Conservation (phyloP, 768 basidiomycete genomes). For the Boletellus ananas region DNA sequence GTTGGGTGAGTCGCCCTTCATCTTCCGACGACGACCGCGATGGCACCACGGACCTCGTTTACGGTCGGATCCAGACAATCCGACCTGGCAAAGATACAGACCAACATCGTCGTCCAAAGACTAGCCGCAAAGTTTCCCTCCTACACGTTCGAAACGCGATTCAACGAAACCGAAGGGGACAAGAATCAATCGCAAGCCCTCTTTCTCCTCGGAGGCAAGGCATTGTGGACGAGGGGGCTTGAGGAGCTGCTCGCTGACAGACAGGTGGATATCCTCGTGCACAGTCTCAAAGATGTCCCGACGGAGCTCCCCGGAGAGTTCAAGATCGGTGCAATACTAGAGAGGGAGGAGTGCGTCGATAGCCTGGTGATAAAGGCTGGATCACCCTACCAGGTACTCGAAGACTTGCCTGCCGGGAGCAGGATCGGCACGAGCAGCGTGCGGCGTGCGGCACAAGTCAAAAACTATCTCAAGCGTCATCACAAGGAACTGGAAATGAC, state of each 20-base stretch:
- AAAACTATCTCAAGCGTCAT: constrained; percentile 62
- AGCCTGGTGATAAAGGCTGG: constrained; percentile 83
- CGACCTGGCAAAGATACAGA: constrained; percentile 87
- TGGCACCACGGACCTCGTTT: constrained; percentile 44
- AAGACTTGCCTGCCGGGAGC: constrained; percentile 81
- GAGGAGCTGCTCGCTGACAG: constrained; percentile 75
- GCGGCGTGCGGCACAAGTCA: constrained; percentile 85
- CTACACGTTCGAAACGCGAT: constrained; percentile 46
- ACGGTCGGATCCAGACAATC: constrained; percentile 83
- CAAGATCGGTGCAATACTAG: constrained; percentile 76
- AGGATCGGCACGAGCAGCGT: constrained; percentile 97
- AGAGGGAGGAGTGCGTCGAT: constrained; percentile 87
- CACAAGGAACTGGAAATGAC: constrained; percentile 39
- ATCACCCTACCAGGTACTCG: constrained; percentile 61
- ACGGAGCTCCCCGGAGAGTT: constrained; percentile 83
- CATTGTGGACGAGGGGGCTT: constrained; percentile 95
- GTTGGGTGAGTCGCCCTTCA: too few relatives aligned
- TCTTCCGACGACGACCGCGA: neutral
- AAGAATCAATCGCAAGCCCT: constrained; percentile 87
- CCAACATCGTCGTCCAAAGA: constrained; percentile 68
- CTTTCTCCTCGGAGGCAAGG: constrained; percentile 87
- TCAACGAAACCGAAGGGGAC: constrained; percentile 77
- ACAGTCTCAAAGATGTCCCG: constrained; percentile 91
- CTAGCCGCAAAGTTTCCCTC: constrained; percentile 57
- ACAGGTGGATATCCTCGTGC: constrained; percentile 87